phyloP scores from a whole-genome alignment of 2,329 filamentous ascomycete genomes.

The Fusarium udum region DNA sequence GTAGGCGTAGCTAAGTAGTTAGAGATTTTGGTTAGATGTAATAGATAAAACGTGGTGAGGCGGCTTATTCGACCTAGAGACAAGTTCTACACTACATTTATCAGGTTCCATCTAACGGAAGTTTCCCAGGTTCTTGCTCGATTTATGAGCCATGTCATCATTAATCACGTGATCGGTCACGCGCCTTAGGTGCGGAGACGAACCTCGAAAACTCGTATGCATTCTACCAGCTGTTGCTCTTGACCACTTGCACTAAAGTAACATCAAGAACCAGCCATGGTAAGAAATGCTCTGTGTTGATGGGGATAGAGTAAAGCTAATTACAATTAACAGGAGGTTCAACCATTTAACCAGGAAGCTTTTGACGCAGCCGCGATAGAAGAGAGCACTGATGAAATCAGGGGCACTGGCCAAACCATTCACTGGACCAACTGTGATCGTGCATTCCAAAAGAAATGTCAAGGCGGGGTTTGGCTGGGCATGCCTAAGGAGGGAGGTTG shows the following conservation, averaged over 20 bases:
- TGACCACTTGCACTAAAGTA: accelerated
- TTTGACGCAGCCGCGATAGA: neutral
- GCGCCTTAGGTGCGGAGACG: neutral
- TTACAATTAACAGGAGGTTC: accelerated
- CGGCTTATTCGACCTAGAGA: neutral
- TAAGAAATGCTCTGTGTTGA: accelerated
- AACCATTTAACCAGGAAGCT: neutral
- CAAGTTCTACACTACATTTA: accelerated
- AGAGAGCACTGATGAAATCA: neutral
- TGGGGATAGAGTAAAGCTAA: accelerated
- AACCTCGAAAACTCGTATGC: neutral
- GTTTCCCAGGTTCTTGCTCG: accelerated
- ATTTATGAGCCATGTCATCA: accelerated
- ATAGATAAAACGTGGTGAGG: no score
- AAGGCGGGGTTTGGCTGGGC: neutral
- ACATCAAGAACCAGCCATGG: neutral
- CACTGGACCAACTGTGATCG: neutral
- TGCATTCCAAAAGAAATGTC: neutral
- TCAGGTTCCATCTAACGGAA: no score
- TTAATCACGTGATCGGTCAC: neutral
- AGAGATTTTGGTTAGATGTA: neutral
- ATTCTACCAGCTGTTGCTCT: neutral
- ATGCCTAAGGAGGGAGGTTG: neutral
- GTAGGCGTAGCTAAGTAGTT: accelerated
- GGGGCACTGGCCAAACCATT: neutral